Conservation (phyloP, 2,329 filamentous ascomycete species). For the Colletotrichum costaricense region DNA sequence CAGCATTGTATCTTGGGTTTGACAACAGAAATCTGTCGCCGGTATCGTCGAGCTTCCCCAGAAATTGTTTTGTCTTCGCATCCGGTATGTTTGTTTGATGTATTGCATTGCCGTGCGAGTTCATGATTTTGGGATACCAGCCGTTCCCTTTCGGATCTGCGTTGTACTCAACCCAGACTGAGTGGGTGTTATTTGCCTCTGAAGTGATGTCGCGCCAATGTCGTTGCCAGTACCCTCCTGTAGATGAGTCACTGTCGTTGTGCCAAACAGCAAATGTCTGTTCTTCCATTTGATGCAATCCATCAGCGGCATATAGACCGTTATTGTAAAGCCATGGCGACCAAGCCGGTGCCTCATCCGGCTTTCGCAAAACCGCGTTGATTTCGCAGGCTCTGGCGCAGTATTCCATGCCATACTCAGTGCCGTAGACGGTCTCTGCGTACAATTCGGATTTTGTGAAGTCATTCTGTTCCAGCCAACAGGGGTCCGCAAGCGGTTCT, state of each 20-base stretch:
- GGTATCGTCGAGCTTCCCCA: conserved; percentile 27
- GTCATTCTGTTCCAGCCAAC: conserved; percentile 39
- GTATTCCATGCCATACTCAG: conserved; percentile 38
- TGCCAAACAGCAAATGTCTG: conserved; percentile 40
- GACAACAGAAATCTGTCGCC: conserved; percentile 35
- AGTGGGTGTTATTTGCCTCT: conserved; percentile 36
- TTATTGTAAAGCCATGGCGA: conserved; percentile 39
- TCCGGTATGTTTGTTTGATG: conserved; percentile 40
- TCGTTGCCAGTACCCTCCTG: conserved; percentile 40
- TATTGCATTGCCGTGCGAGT: conserved; percentile 37
- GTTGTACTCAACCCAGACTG: conserved; percentile 40
- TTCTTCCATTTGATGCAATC: conserved; percentile 39
- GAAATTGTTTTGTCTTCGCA: conserved; percentile 40
- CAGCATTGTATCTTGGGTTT: conserved; percentile 38
- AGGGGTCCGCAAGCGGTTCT: conserved; percentile 35
- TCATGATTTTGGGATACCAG: conserved; percentile 39
- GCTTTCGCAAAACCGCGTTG: conserved; percentile 29
- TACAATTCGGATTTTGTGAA: conserved; percentile 35
- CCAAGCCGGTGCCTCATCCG: conserved; percentile 37
- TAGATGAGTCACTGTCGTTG: conserved; percentile 35
- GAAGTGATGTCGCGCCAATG: conserved; percentile 41
- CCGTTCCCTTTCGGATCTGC: conserved; percentile 28
- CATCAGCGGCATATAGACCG: conserved; percentile 35
- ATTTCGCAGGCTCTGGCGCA: conserved; percentile 36
- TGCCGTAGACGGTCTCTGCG: conserved; percentile 38